Percentiles rank a stretch among this genome's conserved stretches.
Conservation (phyloP, 2,329 filamentous ascomycete genomes). For the Ceratocystis ficicola region DNA sequence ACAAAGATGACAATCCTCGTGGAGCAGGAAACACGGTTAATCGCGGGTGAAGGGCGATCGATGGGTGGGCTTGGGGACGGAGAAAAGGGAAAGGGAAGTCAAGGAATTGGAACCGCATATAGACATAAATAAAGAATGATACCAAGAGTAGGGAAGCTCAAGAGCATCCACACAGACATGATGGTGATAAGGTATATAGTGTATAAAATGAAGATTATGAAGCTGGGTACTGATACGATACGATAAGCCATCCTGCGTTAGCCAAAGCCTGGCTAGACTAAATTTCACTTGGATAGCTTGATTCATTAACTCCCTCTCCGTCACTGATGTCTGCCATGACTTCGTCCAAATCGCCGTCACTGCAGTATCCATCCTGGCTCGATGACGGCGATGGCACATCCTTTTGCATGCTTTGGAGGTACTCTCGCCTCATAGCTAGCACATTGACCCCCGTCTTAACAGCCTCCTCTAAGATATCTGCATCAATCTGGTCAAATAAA, state of each 20-base stretch:
- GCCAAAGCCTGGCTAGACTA: not conserved
- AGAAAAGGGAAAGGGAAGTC: too few relatives aligned
- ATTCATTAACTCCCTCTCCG: not conserved
- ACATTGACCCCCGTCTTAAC: conserved; percentile 4
- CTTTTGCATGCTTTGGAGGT: not conserved
- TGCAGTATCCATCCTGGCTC: not conserved
- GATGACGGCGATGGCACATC: too few relatives aligned
- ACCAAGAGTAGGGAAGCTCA: not conserved
- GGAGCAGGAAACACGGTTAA: conserved; percentile 76
- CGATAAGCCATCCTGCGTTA: not conserved
- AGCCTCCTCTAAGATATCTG: not conserved
- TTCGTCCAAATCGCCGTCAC: not conserved
- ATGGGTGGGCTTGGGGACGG: not conserved
- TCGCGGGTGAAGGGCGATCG: conserved; percentile 40
- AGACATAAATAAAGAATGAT: conserved; percentile 8
- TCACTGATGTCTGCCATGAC: not conserved
- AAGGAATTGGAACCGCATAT: not conserved
- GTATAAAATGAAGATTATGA: not conserved
- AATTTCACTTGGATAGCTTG: not conserved
- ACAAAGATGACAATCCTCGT: conserved; percentile 74
- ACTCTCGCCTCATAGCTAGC: not conserved
- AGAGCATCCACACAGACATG: not conserved
- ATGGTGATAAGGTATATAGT: too few relatives aligned
- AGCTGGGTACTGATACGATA: not conserved
- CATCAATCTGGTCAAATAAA: conserved; percentile 9